A percentile compares a stretch with the other conserved stretches of the same genome.
Evolutionary conservation across 208 protist genomes (phyloP).

Genomic region (Acanthamoeba healyi): DNA sequence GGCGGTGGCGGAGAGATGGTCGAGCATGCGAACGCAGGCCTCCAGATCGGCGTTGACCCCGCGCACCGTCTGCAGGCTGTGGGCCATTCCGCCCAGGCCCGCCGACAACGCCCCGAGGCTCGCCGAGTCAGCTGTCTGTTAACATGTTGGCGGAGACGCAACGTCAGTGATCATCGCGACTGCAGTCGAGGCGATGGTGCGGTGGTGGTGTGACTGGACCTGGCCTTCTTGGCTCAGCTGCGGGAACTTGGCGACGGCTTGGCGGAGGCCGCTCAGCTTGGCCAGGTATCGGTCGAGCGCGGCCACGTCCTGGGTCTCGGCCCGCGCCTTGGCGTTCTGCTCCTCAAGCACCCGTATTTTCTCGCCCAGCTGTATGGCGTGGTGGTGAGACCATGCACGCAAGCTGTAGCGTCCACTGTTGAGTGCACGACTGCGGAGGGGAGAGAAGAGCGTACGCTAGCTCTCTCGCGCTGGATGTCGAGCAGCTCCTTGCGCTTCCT

Average conservation of each 20-base stretch:
- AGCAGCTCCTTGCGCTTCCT: not conserved
- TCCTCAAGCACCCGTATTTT: not conserved
- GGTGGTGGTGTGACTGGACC: not conserved
- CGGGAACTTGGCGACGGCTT: not conserved
- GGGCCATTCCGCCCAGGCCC: not conserved
- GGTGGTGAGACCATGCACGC: not conserved
- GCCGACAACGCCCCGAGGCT: not conserved
- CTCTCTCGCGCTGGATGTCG: not conserved
- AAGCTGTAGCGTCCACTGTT: not conserved
- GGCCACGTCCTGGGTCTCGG: not conserved
- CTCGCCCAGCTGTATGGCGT: not conserved
- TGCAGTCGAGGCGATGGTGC: not conserved
- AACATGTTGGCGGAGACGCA: not conserved
- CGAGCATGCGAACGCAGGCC: not conserved
- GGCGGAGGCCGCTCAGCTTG: constrained; percentile 10
- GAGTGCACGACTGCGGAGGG: not conserved
- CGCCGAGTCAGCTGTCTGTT: not conserved
- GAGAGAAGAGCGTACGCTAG: not conserved
- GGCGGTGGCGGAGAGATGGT: not conserved
- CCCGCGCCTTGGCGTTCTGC: not conserved
- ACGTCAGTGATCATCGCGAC: not conserved
- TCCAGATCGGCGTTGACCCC: constrained; percentile 2
- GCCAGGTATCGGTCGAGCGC: not conserved
- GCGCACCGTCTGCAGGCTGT: not conserved
- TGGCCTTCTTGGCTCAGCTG: not conserved